Evolutionary conservation across 2,329 filamentous ascomycete genomes (phyloP).

Genomic region (Byssochlamys sp.): DNA sequence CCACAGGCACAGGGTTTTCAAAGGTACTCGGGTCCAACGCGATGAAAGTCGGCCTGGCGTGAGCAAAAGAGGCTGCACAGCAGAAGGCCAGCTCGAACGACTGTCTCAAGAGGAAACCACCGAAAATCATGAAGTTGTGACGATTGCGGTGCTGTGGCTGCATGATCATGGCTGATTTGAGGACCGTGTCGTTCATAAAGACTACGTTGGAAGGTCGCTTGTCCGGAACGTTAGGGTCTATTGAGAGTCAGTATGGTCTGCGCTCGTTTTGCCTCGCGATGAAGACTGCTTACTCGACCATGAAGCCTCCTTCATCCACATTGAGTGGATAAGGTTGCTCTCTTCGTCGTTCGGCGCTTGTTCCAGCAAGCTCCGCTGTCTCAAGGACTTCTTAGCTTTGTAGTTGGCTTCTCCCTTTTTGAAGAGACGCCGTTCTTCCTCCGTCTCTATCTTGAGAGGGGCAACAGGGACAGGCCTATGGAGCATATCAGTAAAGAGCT

Average conservation of each 20-base stretch:
- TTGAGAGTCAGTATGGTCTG: neutral
- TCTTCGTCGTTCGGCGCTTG: slow-evolving; percentile 62
- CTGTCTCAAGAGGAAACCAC: slow-evolving; percentile 63
- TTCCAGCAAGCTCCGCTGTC: slow-evolving; percentile 52
- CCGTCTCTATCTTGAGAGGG: slow-evolving; percentile 52
- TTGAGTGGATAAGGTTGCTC: slow-evolving; percentile 60
- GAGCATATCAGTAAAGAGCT: slow-evolving; percentile 5
- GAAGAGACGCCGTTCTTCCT: slow-evolving; percentile 56
- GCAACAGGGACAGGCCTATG: slow-evolving; percentile 52
- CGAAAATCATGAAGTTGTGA: slow-evolving; percentile 71
- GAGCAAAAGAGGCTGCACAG: slow-evolving; percentile 61
- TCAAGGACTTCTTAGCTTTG: slow-evolving; percentile 54
- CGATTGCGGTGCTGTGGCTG: slow-evolving; percentile 62
- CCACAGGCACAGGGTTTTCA: slow-evolving; percentile 64
- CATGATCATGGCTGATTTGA: slow-evolving; percentile 63
- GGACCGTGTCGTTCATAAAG: slow-evolving; percentile 53
- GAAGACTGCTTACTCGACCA: slow-evolving; percentile 44
- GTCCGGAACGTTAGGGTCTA: slow-evolving; percentile 46
- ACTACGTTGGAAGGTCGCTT: slow-evolving; percentile 49
- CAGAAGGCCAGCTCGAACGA: slow-evolving; percentile 70
- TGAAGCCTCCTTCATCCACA: slow-evolving; percentile 60
- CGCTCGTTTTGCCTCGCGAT: neutral
- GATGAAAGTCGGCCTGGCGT: slow-evolving; percentile 60
- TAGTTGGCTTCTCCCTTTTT: slow-evolving; percentile 57
- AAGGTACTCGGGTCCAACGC: slow-evolving; percentile 66